Evolutionary conservation across 1,284 basidiomycete species (phyloP).

Genomic region (Trametes polyzona): DNA sequence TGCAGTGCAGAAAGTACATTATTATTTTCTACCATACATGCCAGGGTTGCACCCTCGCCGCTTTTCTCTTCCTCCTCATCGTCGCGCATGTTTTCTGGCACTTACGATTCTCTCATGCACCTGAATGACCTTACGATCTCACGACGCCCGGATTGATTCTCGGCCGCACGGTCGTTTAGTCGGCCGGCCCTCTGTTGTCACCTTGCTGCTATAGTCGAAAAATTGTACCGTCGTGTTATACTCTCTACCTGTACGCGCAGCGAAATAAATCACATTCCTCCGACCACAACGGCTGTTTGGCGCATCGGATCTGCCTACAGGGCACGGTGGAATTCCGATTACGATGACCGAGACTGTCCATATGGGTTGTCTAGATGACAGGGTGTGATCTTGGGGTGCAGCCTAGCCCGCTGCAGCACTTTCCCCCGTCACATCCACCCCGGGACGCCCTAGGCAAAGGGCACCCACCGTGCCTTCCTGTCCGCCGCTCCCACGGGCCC

Average conservation of each 20-base stretch:
- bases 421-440: background rate
- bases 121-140: slow-evolving; percentile 24
- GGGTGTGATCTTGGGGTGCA: background rate
- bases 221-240: slow-evolving; percentile 26
- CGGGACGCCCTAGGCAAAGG: background rate
- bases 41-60: slow-evolving; percentile 24
- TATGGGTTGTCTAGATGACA: background rate
- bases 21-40: slow-evolving; percentile 16
- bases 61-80: slow-evolving; percentile 5
- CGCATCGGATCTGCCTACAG: background rate
- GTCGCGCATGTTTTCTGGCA: slow-evolving; percentile 13
- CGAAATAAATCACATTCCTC: slow-evolving; percentile 7
- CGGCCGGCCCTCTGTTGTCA: slow-evolving; percentile 6
- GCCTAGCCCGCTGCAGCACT: background rate
- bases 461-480: background rate
- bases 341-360: background rate
- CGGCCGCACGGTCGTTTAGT: no score
- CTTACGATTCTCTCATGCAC: slow-evolving; percentile 20
- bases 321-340: background rate
- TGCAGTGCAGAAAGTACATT: slow-evolving; percentile 28
- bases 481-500: background rate
- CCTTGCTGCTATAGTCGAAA: slow-evolving; percentile 19
- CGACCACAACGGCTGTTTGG: background rate
- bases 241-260: slow-evolving; percentile 24
- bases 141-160: slow-evolving; percentile 19